Evolutionary conservation across 2,329 filamentous ascomycete species (phyloP).

Genomic region (Mycogone perniciosa): DNA sequence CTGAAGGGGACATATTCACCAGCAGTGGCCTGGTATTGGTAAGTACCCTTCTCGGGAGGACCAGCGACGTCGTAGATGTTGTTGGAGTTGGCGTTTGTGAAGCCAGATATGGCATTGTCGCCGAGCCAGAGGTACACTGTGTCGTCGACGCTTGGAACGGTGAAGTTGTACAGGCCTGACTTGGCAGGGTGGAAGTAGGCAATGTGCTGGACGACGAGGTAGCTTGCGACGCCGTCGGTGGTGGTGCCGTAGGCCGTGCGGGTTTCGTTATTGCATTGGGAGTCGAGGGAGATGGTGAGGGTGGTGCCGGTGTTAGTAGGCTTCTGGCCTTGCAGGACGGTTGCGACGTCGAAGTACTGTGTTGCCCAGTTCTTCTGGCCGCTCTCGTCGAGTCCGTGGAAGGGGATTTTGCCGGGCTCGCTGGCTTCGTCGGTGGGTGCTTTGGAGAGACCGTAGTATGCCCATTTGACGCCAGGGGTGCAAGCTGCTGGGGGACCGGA

Average conservation of each 20-base stretch:
- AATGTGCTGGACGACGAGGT: constrained; percentile 3
- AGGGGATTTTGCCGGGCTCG: background rate
- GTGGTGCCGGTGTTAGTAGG: background rate
- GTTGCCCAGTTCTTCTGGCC: background rate
- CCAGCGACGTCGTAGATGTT: background rate
- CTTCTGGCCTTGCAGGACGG: background rate
- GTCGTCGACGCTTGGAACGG: background rate
- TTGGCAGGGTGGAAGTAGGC: background rate
- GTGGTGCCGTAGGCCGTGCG: background rate
- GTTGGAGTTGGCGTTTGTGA: background rate
- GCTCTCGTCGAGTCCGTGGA: background rate
- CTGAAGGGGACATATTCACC: constrained; percentile 7
- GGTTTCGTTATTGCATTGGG: background rate
- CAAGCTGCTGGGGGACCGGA: too few relatives aligned
- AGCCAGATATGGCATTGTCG: background rate
- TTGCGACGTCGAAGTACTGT: background rate
- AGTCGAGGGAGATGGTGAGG: background rate
- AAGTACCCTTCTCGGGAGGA: background rate
- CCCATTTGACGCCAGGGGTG: background rate
- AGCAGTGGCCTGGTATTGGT: background rate
- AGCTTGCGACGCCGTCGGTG: background rate
- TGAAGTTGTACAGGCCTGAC: background rate
- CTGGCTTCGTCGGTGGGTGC: background rate
- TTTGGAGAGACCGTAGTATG: background rate
- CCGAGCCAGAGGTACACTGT: constrained; percentile 4